A percentile compares a stretch with the other conserved stretches of the same genome.
phyloP scores from a whole-genome alignment of 1,139 yeast genomes.

The Suhomyces bribrorum region DNA sequence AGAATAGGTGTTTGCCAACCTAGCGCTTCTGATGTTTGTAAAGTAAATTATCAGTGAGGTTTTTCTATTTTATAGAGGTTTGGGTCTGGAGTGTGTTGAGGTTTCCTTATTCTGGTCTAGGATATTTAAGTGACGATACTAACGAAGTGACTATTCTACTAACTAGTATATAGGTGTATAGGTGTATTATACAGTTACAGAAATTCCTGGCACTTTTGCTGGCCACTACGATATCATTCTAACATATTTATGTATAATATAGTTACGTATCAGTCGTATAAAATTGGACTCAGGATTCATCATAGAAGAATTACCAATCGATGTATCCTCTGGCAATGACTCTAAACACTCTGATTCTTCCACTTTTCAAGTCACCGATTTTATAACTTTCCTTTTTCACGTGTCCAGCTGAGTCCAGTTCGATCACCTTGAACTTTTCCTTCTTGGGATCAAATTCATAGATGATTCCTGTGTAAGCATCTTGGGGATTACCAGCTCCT shows the following conservation, averaged over 20 bases:
- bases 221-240: no score
- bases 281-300: no score
- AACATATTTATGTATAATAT: no score
- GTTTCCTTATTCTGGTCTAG: slow-evolving; percentile 17
- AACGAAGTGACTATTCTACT: not conserved
- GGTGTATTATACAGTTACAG: not conserved
- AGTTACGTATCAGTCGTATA: not conserved
- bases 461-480: slow-evolving; percentile 43
- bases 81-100: slow-evolving; percentile 2
- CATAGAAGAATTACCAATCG: slow-evolving; percentile 66
- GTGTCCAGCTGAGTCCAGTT: slow-evolving; percentile 54
- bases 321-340: slow-evolving; percentile 59
- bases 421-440: slow-evolving; percentile 75
- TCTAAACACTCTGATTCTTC: slow-evolving; percentile 79
- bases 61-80: slow-evolving; percentile 10
- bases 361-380: slow-evolving; percentile 71
- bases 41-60: slow-evolving; percentile 3
- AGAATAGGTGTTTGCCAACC: not conserved
- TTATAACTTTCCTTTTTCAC: slow-evolving; percentile 65
- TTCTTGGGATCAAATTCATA: slow-evolving; percentile 74
- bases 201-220: no score
- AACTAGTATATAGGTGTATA: not conserved
- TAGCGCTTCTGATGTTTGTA: slow-evolving; percentile 1
- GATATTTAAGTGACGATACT: slow-evolving; percentile 13
- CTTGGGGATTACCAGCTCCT: slow-evolving; percentile 29